These are phyloP conservation scores for Sporopachydermia quercuum DNA, from an alignment of 805 yeast species.

Conservation along the genomic window DNA sequence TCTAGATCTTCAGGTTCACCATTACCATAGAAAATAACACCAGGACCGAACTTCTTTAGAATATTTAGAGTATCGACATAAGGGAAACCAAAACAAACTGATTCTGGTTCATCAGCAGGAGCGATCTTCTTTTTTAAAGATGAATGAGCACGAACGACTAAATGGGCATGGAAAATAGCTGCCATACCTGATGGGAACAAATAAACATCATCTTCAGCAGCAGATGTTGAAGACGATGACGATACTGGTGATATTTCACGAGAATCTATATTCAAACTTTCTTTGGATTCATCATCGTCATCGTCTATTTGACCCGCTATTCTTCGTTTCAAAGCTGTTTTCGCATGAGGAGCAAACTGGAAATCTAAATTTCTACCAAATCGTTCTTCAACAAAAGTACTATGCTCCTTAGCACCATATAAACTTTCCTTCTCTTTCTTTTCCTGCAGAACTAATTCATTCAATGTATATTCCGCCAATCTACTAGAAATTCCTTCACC, in stretches of 20 bases:
- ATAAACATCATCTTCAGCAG: constrained; percentile 54
- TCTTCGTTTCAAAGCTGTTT: constrained; percentile 54
- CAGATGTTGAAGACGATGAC: constrained; percentile 19
- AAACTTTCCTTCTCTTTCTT: constrained; percentile 4
- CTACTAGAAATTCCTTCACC: constrained; percentile 96
- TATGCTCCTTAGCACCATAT: constrained; percentile 29
- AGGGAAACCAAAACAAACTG: constrained; percentile 93
- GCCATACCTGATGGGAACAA: constrained; percentile 91
- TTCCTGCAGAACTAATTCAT: constrained; percentile 27
- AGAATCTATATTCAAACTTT: constrained; percentile 3
- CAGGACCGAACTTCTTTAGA: constrained; percentile 81
- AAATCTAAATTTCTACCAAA: constrained; percentile 82
- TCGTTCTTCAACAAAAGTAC: constrained; percentile 69
- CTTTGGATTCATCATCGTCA: constrained; percentile 17
- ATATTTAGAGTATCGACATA: constrained; percentile 86
- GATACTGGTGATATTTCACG: constrained; percentile 11
- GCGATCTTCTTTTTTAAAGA: constrained; percentile 19
- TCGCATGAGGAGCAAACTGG: constrained; percentile 62
- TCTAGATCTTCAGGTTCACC: constrained; percentile 59
- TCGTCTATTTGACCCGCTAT: constrained; percentile 53
- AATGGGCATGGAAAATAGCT: constrained; percentile 71
- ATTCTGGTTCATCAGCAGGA: constrained; percentile 16
- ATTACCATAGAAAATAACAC: constrained; percentile 70
- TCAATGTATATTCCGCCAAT: constrained; percentile 69
- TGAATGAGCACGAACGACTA: constrained; percentile 24